Conservation (phyloP, 2,329 filamentous ascomycete genomes). For the Dothiorella sarmentorum region DNA sequence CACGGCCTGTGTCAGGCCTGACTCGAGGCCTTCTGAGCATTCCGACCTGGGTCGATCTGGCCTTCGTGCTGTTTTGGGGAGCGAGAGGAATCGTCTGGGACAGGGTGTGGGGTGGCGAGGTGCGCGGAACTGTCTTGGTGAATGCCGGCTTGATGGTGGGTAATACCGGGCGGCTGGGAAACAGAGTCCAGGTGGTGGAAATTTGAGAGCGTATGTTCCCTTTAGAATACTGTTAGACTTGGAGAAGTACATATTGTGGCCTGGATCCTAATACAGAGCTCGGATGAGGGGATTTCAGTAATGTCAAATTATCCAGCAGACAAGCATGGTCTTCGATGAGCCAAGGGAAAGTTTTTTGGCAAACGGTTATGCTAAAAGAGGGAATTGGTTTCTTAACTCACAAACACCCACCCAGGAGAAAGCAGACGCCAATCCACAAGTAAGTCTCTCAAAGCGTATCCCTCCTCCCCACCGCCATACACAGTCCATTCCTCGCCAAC, state of each 20-base stretch:
- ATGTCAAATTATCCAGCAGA: too few species aligned
- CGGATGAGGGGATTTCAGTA: too few species aligned
- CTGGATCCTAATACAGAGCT: too few species aligned
- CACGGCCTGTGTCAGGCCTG: constrained; percentile 35
- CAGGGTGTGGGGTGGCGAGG: constrained; percentile 55
- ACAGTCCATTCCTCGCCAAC: constrained; percentile 10
- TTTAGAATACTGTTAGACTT: neutral
- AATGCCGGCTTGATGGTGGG: constrained; percentile 58
- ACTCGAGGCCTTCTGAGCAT: constrained; percentile 37
- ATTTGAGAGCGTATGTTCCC: constrained; percentile 25
- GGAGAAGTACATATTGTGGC: too few species aligned
- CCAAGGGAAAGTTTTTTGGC: too few species aligned
- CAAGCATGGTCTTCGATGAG: too few species aligned
- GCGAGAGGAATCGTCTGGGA: constrained; percentile 58
- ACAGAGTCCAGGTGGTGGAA: constrained; percentile 42
- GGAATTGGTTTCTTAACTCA: too few species aligned
- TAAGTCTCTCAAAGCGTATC: neutral
- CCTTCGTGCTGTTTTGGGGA: constrained; percentile 52
- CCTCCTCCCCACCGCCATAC: neutral
- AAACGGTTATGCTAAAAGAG: too few species aligned
- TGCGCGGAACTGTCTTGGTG: constrained; percentile 52
- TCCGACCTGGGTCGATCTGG: constrained; percentile 50
- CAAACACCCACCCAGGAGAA: too few species aligned
- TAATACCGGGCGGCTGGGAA: constrained; percentile 48
- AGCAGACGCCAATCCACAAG: neutral